Percentiles rank a stretch among this genome's conserved stretches.
Evolutionary conservation across 495 filamentous ascomycete species (phyloP).

Genomic region (Penicillium canescens): DNA sequence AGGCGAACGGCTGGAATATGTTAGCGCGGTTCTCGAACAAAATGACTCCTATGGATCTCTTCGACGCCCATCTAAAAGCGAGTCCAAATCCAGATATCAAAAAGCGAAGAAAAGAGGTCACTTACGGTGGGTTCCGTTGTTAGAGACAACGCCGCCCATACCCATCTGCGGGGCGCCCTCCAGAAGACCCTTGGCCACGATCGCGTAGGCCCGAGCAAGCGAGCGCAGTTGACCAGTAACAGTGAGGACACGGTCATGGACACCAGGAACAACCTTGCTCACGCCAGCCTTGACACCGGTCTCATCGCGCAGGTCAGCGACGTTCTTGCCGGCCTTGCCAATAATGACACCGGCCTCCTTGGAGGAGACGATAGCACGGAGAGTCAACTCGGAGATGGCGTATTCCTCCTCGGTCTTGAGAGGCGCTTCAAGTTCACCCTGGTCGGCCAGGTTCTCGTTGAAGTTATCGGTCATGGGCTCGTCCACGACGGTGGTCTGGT

Average conservation of each 20-base stretch:
- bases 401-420: conserved; percentile 96
- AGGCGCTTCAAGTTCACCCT: conserved; percentile 66
- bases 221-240: conserved; percentile 85
- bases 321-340: conserved; percentile 97
- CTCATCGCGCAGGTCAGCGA: conserved; percentile 93
- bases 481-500: conserved; percentile 42
- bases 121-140: conserved; percentile 93
- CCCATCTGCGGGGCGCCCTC: conserved; percentile 93
- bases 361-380: conserved; percentile 96
- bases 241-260: conserved; percentile 94
- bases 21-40: conserved; percentile 23
- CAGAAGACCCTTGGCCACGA: conserved; percentile 86
- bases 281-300: conserved; percentile 97
- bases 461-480: conserved; percentile 51
- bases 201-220: conserved; percentile 86
- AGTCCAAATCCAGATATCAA: neutral
- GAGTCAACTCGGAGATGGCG: conserved; percentile 82
- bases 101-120: conserved; percentile 15
- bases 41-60: neutral
- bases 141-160: conserved; percentile 84
- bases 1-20: conserved; percentile 80
- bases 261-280: conserved; percentile 96
- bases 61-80: neutral
- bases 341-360: conserved; percentile 99
- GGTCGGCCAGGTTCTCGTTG: conserved; percentile 48